A percentile compares a stretch with the other conserved stretches of the same genome.
Conservation (phyloP, 2,329 filamentous ascomycete genomes). For the Aphanoascus verrucosus region DNA sequence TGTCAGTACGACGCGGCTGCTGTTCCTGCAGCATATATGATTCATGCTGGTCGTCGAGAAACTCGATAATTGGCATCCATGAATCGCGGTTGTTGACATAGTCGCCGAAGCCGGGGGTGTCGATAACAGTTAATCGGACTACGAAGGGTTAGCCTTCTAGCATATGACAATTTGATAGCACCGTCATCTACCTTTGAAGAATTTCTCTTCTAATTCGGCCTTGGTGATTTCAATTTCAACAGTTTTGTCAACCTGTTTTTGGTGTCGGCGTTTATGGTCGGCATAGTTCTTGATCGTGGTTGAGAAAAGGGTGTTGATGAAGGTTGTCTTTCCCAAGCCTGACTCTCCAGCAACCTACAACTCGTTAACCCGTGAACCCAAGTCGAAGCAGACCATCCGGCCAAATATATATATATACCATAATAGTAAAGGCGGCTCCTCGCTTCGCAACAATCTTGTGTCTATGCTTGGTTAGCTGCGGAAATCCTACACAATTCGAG, state of each 20-base stretch:
- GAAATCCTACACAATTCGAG: background rate
- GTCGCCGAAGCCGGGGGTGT: constrained; percentile 97
- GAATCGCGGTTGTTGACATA: constrained; percentile 99
- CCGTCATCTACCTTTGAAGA: constrained; percentile 78
- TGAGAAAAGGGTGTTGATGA: constrained; percentile 99
- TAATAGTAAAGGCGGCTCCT: constrained; percentile 97
- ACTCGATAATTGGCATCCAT: constrained; percentile 99
- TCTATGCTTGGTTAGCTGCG: constrained; percentile 30
- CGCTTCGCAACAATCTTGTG: constrained; percentile 68
- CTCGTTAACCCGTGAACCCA: background rate
- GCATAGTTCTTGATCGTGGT: constrained; percentile 99
- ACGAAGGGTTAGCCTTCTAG: constrained; percentile 20
- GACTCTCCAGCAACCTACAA: constrained; percentile 91
- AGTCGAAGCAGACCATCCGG: background rate
- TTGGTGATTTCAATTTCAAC: constrained; percentile 99
- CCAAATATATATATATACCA: constrained; percentile 57
- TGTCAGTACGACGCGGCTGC: constrained; percentile 93
- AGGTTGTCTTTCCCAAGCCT: constrained; percentile 96
- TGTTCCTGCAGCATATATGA: constrained; percentile 99
- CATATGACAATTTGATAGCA: background rate
- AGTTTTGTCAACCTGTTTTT: constrained; percentile 99
- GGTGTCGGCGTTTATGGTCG: constrained; percentile 97
- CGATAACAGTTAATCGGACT: constrained; percentile 98
- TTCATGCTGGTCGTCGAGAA: constrained; percentile 99
- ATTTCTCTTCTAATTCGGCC: constrained; percentile 99